These are phyloP conservation scores for Thuidium tamariscinum DNA, from an alignment of 225 moss, liverwort and hornwort species.

Conservation along the genomic window DNA sequence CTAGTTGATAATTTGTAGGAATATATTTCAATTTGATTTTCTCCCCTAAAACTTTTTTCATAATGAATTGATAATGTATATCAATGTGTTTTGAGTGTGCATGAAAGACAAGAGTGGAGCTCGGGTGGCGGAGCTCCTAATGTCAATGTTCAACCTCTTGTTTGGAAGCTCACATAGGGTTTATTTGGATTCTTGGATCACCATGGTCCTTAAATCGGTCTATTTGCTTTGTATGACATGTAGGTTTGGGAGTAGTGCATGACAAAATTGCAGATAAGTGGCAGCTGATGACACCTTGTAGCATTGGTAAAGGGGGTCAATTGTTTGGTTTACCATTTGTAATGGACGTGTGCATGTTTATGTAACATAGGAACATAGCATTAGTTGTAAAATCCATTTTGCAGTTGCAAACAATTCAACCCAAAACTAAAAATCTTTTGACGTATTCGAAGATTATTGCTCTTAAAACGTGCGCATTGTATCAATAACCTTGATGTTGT, in stretches of 20 bases:
- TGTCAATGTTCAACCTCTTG: slow-evolving; percentile 9
- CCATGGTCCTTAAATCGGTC: slow-evolving; percentile 6
- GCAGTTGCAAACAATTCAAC: not conserved
- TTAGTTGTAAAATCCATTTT: not conserved
- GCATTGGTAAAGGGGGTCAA: slow-evolving; percentile 12
- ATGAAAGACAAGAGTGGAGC: too few species aligned
- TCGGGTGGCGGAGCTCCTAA: slow-evolving; percentile 7
- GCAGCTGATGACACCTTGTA: not conserved
- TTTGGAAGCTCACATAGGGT: slow-evolving; percentile 34
- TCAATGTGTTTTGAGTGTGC: too few species aligned
- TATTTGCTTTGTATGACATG: slow-evolving; percentile 19
- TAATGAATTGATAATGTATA: too few species aligned
- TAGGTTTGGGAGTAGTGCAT: slow-evolving; percentile 11
- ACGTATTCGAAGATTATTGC: not conserved
- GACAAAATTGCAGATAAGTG: slow-evolving; percentile 3
- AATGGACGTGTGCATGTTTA: slow-evolving; percentile 24
- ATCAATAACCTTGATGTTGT: not conserved
- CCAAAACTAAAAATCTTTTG: not conserved
- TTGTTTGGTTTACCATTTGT: slow-evolving; percentile 28
- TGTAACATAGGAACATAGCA: not conserved
- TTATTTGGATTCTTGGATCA: slow-evolving; percentile 20
- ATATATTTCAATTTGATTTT: too few species aligned
- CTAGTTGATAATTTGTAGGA: too few species aligned
- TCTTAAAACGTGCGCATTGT: not conserved
- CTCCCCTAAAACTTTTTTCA: too few species aligned